phyloP scores from a whole-genome alignment of 768 basidiomycete genomes.

The Imleria badia region DNA sequence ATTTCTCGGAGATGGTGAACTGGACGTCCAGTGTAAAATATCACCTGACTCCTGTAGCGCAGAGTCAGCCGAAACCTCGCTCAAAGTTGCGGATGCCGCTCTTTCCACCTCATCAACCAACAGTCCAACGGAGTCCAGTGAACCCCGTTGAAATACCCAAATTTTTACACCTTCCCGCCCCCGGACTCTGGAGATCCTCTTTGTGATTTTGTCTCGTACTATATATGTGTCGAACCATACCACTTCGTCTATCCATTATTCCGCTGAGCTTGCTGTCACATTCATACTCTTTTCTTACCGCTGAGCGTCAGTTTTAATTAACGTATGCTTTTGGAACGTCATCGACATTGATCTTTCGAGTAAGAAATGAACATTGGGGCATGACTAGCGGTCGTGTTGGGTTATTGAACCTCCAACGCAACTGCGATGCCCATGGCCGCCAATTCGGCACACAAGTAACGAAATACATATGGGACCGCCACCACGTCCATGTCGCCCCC shows the following conservation, averaged over 20 bases:
- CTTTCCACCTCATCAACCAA: not conserved
- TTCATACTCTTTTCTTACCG: conserved; percentile 13
- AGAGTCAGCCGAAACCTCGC: conserved; percentile 1
- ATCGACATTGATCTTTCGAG: not conserved
- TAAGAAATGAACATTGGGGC: not conserved
- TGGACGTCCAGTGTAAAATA: not conserved
- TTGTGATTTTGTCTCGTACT: conserved; percentile 1
- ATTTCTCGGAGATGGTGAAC: conserved; percentile 31
- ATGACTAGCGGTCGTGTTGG: not conserved
- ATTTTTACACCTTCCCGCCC: not conserved
- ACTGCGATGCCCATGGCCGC: conserved; percentile 98
- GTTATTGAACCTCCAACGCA: conserved; percentile 69
- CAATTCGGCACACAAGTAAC: conserved; percentile 92
- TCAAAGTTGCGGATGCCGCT: not conserved
- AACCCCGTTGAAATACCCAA: conserved; percentile 18
- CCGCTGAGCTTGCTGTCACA: conserved; percentile 6
- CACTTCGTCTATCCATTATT: conserved; percentile 16
- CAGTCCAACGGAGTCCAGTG: not conserved
- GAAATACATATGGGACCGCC: conserved; percentile 93
- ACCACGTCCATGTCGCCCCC: conserved; percentile 91
- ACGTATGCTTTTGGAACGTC: conserved; percentile 13
- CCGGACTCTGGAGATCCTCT: conserved; percentile 10
- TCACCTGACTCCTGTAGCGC: not conserved
- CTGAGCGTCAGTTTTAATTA: conserved; percentile 15
- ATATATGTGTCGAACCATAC: conserved; percentile 14